Evolutionary conservation across 305 asterid genomes (phyloP).

Genomic region (Fraxinus greggii): DNA sequence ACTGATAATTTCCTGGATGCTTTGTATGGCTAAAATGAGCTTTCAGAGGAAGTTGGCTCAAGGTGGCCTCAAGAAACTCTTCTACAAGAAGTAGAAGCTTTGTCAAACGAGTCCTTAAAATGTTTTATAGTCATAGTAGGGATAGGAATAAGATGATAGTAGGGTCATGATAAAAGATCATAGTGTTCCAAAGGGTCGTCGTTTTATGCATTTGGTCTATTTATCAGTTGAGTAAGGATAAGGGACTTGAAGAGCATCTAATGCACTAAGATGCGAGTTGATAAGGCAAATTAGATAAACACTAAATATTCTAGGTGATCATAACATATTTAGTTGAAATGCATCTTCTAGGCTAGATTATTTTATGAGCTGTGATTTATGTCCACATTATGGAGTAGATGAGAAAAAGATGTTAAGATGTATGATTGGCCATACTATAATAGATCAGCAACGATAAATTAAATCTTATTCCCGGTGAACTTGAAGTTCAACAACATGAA

Average conservation of each 20-base stretch:
- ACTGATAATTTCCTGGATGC: not conserved
- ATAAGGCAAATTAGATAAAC: not conserved
- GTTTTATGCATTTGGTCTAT: not conserved
- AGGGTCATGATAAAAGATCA: not conserved
- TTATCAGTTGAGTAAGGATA: not conserved
- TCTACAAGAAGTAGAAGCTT: not conserved
- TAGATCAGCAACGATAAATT: not conserved
- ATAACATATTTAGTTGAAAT: not conserved
- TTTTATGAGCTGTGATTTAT: not conserved
- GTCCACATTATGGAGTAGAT: not conserved
- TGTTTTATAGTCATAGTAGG: not conserved
- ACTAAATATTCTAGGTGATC: not conserved
- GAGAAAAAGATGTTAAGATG: not conserved
- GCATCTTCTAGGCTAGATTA: not conserved
- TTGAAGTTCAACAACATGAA: not conserved
- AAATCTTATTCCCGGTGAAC: not conserved
- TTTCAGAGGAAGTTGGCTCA: not conserved
- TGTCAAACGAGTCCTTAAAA: not conserved
- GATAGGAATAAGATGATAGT: not conserved
- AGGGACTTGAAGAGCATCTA: not conserved
- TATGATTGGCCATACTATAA: not conserved
- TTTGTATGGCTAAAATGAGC: not conserved
- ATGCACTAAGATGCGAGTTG: not conserved
- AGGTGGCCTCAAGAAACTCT: not conserved
- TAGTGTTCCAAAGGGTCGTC: not conserved